phyloP scores from a whole-genome alignment of 257 asterid species.

The Voacanga thouarsii region DNA sequence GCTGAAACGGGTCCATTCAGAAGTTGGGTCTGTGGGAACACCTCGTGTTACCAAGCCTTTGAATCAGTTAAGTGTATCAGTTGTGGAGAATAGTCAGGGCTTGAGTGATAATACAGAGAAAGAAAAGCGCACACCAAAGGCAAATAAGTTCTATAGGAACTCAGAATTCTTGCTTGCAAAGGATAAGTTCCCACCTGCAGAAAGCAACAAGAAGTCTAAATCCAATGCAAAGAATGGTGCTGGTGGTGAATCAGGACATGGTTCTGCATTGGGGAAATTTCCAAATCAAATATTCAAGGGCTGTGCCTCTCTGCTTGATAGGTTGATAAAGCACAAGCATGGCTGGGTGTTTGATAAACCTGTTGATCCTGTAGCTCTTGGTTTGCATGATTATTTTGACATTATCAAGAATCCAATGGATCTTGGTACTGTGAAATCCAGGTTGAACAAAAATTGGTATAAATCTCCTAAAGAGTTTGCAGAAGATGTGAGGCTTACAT shows the following conservation, averaged over 20 bases:
- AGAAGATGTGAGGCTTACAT: constrained; percentile 79
- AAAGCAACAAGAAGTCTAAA: constrained; percentile 69
- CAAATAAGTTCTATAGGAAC: constrained; percentile 60
- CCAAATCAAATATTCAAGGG: constrained; percentile 55
- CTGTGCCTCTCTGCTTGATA: constrained; percentile 58
- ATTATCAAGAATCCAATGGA: constrained; percentile 79
- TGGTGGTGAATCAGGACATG: constrained; percentile 37
- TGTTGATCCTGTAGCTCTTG: constrained; percentile 66
- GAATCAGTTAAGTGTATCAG: constrained; percentile 57
- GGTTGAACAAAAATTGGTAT: constrained; percentile 56
- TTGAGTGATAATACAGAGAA: constrained; percentile 48
- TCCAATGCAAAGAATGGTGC: constrained; percentile 48
- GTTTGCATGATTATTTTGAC: constrained; percentile 76
- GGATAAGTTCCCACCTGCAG: constrained; percentile 64
- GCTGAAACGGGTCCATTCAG: constrained; percentile 26
- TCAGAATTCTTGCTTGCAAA: constrained; percentile 70
- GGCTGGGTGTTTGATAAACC: constrained; percentile 90
- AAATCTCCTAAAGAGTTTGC: constrained; percentile 75
- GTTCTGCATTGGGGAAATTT: constrained; percentile 30
- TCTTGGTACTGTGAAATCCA: constrained; percentile 65
- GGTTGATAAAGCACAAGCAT: constrained; percentile 88
- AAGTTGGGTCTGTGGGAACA: constrained; percentile 28
- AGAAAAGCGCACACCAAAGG: constrained; percentile 81
- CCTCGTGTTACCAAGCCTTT: constrained; percentile 48
- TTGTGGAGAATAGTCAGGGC: constrained; percentile 46